phyloP scores from a whole-genome alignment of 2,329 filamentous ascomycete species.

The Alternaria sp. region DNA sequence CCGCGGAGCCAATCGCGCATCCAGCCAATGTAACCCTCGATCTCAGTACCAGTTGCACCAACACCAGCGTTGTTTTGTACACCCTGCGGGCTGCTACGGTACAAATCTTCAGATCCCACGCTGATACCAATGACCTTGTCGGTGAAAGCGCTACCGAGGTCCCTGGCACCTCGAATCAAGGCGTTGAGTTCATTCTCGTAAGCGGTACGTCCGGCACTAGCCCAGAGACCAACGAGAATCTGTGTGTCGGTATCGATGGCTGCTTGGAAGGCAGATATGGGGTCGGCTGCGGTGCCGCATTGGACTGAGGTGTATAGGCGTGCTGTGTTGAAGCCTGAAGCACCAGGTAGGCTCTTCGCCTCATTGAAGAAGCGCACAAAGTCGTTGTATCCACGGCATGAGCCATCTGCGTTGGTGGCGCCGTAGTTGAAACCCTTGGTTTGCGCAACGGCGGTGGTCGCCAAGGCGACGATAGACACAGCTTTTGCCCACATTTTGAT shows the following conservation, averaged over 20 bases:
- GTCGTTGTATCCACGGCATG: slow-evolving; percentile 68
- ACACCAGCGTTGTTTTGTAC: slow-evolving; percentile 67
- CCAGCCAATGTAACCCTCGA: slow-evolving; percentile 75
- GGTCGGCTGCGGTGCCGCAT: slow-evolving; percentile 66
- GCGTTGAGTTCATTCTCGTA: slow-evolving; percentile 79
- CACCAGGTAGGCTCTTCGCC: slow-evolving; percentile 70
- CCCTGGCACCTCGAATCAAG: slow-evolving; percentile 70
- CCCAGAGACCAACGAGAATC: slow-evolving; percentile 85
- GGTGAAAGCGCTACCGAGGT: slow-evolving; percentile 73
- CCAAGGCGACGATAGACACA: slow-evolving; percentile 28
- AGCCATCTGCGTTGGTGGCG: slow-evolving; percentile 66
- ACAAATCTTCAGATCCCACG: slow-evolving; percentile 80
- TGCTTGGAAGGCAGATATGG: slow-evolving; percentile 63
- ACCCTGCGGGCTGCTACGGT: slow-evolving; percentile 68
- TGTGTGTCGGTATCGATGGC: slow-evolving; percentile 81
- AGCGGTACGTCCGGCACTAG: slow-evolving; percentile 68
- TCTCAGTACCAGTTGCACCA: slow-evolving; percentile 68
- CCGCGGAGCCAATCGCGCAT: slow-evolving; percentile 70
- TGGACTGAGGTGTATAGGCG: slow-evolving; percentile 79
- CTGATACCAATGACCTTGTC: slow-evolving; percentile 80
- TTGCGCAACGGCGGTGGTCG: slow-evolving; percentile 35
- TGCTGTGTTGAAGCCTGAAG: slow-evolving; percentile 71
- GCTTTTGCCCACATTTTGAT: slow-evolving; percentile 23
- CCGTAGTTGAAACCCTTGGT: slow-evolving; percentile 76
- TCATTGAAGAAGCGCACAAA: slow-evolving; percentile 75